Conservation (phyloP, 1,284 basidiomycete genomes). For the Ceratobasidium sp. region DNA sequence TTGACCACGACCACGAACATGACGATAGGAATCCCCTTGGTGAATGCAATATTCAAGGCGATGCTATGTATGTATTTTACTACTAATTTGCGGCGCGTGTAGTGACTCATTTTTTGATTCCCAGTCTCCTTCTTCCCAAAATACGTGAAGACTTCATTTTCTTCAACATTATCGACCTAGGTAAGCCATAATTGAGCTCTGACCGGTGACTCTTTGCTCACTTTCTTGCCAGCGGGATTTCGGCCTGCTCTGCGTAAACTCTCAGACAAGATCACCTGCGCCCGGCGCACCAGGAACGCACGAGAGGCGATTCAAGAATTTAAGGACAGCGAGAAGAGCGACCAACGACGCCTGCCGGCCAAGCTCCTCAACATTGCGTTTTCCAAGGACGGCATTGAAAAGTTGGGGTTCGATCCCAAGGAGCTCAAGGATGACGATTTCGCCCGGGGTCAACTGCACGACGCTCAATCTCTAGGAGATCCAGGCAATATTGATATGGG, state of each 20-base stretch:
- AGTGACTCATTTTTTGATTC: too few species aligned
- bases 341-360: neutral
- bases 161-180: neutral
- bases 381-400: neutral
- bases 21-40: too few species aligned
- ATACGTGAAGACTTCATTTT: neutral
- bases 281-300: neutral
- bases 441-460: neutral
- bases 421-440: neutral
- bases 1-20: too few species aligned
- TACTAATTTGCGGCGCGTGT: too few species aligned
- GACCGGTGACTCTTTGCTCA: neutral
- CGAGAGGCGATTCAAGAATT: neutral
- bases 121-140: too few species aligned
- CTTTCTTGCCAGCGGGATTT: neutral
- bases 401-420: neutral
- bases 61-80: too few species aligned
- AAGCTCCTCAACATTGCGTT: constrained; percentile 11
- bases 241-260: neutral
- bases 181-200: neutral
- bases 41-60: too few species aligned
- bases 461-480: neutral
- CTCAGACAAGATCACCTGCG: neutral
- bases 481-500: neutral
- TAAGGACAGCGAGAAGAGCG: neutral